Evolutionary conservation across 148 eudicot genomes (phyloP).

Genomic region (Vaccinium macrocarpon): DNA sequence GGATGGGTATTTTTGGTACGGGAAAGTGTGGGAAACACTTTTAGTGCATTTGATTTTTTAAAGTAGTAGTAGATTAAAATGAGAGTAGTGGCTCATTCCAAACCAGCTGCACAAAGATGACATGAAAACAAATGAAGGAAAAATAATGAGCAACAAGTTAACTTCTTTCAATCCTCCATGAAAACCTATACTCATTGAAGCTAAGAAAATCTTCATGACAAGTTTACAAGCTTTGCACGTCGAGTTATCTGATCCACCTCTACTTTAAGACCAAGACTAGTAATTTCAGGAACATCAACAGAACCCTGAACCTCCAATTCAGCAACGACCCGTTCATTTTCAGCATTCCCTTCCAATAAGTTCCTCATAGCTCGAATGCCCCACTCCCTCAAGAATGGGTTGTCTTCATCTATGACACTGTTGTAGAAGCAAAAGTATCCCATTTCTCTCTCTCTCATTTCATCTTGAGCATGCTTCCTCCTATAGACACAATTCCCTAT

Average conservation of each 20-base stretch:
- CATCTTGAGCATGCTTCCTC: conserved; percentile 70
- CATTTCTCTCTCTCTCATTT: conserved; percentile 59
- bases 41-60: too few species aligned
- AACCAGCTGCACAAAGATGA: too few species aligned
- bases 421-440: conserved; percentile 62
- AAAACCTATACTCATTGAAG: background rate
- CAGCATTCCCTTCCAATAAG: conserved; percentile 61
- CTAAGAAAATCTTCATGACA: conserved; percentile 26
- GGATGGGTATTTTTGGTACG: too few species aligned
- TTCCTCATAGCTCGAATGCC: conserved; percentile 71
- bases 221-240: conserved; percentile 73
- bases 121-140: background rate
- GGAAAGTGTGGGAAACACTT: too few species aligned
- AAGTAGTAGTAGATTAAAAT: too few species aligned
- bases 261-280: conserved; percentile 66
- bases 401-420: conserved; percentile 86
- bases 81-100: too few species aligned
- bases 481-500: conserved; percentile 64
- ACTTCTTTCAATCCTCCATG: background rate
- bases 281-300: conserved; percentile 68
- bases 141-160: background rate
- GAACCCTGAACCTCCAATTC: conserved; percentile 80
- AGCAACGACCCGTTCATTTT: conserved; percentile 58
- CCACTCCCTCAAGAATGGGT: conserved; percentile 94
- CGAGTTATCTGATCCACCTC: conserved; percentile 68